These are phyloP conservation scores for Tulasnella calospora DNA, from an alignment of 768 basidiomycete genomes.

Conservation along the genomic window DNA sequence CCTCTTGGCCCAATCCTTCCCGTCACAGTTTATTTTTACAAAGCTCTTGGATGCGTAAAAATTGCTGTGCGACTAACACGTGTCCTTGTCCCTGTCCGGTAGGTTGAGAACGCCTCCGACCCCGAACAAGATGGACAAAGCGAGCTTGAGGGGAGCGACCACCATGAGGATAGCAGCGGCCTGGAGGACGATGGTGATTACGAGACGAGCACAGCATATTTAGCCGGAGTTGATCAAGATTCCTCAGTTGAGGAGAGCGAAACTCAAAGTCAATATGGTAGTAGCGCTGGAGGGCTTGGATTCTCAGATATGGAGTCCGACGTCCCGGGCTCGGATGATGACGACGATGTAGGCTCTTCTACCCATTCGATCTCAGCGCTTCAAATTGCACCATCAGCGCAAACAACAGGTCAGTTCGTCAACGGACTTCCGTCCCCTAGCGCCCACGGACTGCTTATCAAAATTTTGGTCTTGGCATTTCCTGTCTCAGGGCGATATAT, in stretches of 20 bases:
- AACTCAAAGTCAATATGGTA: not conserved
- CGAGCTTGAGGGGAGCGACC: slow-evolving; percentile 29
- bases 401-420: not conserved
- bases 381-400: not conserved
- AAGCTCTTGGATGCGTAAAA: not conserved
- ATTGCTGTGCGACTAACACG: not conserved
- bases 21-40: not conserved
- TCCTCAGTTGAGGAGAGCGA: slow-evolving; percentile 31
- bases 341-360: slow-evolving; percentile 30
- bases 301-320: slow-evolving; percentile 22
- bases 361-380: not conserved
- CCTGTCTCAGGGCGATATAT: slow-evolving; percentile 50
- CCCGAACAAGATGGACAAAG: slow-evolving; percentile 20
- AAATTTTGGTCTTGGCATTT: not conserved
- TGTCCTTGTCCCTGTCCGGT: not conserved
- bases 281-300: not conserved
- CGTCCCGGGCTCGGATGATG: slow-evolving; percentile 23
- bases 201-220: not conserved
- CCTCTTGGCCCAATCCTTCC: not conserved
- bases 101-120: not conserved
- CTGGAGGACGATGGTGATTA: slow-evolving; percentile 34
- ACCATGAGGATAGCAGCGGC: slow-evolving; percentile 41
- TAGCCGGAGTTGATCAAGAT: slow-evolving; percentile 37
- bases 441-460: not conserved
- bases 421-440: not conserved